These are phyloP conservation scores for Clarireedia hainanense DNA, from an alignment of 2,329 filamentous ascomycete genomes.

Conservation along the genomic window DNA sequence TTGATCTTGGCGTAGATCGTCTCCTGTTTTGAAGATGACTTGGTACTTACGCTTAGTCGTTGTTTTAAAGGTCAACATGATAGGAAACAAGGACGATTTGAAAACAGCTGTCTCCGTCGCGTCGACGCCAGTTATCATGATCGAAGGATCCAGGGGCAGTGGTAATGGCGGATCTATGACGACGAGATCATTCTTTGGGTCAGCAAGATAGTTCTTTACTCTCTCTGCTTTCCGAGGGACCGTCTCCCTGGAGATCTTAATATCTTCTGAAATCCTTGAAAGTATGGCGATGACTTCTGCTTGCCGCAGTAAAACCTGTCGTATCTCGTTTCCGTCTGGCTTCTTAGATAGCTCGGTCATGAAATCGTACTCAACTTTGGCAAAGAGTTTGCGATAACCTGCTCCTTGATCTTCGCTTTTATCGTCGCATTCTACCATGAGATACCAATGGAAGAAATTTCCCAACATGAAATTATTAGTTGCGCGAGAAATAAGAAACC, in stretches of 20 bases:
- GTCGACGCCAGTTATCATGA: slow-evolving; percentile 70
- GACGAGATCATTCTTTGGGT: slow-evolving; percentile 83
- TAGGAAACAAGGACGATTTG: slow-evolving; percentile 87
- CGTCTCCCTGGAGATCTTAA: slow-evolving; percentile 66
- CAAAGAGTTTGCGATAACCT: slow-evolving; percentile 77
- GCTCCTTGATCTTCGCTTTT: slow-evolving; percentile 63
- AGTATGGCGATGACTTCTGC: slow-evolving; percentile 83
- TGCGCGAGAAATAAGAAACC: slow-evolving; percentile 82
- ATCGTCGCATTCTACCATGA: slow-evolving; percentile 92
- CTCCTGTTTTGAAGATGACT: slow-evolving; percentile 94
- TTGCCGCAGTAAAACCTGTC: slow-evolving; percentile 74
- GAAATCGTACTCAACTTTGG: slow-evolving; percentile 91
- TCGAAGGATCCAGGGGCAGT: slow-evolving; percentile 77
- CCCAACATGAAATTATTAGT: slow-evolving; percentile 83
- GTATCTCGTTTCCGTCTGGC: slow-evolving; percentile 61
- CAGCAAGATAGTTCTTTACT: slow-evolving; percentile 75
- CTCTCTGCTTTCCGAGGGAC: slow-evolving; percentile 74
- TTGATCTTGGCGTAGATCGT: slow-evolving; percentile 93
- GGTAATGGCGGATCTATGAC: slow-evolving; percentile 79
- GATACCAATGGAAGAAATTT: slow-evolving; percentile 96
- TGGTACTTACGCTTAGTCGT: slow-evolving; percentile 70
- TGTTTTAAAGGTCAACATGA: slow-evolving; percentile 87
- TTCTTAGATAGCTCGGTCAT: slow-evolving; percentile 77
- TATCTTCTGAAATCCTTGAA: slow-evolving; percentile 81
- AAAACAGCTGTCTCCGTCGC: slow-evolving; percentile 86